These are phyloP conservation scores for Saccharata proteae DNA, from an alignment of 2,329 filamentous ascomycete genomes.

Conservation along the genomic window DNA sequence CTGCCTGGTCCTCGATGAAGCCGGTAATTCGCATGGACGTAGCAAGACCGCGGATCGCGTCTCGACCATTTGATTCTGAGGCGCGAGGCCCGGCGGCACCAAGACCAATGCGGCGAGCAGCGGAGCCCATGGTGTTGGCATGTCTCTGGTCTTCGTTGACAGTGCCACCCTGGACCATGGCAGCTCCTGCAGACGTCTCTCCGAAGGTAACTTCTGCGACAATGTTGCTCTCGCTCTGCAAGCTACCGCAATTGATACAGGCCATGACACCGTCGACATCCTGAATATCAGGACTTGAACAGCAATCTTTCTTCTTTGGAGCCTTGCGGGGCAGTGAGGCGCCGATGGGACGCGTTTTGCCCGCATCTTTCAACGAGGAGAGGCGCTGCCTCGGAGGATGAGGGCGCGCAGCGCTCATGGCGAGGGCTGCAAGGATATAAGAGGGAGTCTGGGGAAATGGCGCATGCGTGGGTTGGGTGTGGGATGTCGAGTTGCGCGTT, in stretches of 20 bases:
- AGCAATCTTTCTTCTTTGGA: constrained; percentile 16
- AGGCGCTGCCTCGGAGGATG: constrained; percentile 14
- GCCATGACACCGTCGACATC: constrained; percentile 33
- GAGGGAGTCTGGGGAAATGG: no score
- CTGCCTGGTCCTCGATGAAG: constrained; percentile 25
- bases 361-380: constrained; percentile 14
- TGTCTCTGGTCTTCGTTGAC: constrained; percentile 77
- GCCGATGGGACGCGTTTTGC: constrained; percentile 10
- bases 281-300: constrained; percentile 16
- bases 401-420: constrained; percentile 8
- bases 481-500: no score
- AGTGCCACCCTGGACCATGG: constrained; percentile 81
- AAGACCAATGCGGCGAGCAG: constrained; percentile 17
- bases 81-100: constrained; percentile 45
- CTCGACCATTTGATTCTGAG: constrained; percentile 46
- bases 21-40: constrained; percentile 26
- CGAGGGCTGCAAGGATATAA: no score
- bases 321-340: constrained; percentile 6
- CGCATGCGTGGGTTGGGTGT: no score
- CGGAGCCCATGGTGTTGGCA: constrained; percentile 47
- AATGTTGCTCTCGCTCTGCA: constrained; percentile 77
- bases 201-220: constrained; percentile 87
- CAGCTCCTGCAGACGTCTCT: constrained; percentile 73
- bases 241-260: constrained; percentile 73
- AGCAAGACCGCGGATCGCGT: constrained; percentile 27